phyloP scores from a whole-genome alignment of 768 basidiomycete genomes.

The Leucosporidium yakuticum region DNA sequence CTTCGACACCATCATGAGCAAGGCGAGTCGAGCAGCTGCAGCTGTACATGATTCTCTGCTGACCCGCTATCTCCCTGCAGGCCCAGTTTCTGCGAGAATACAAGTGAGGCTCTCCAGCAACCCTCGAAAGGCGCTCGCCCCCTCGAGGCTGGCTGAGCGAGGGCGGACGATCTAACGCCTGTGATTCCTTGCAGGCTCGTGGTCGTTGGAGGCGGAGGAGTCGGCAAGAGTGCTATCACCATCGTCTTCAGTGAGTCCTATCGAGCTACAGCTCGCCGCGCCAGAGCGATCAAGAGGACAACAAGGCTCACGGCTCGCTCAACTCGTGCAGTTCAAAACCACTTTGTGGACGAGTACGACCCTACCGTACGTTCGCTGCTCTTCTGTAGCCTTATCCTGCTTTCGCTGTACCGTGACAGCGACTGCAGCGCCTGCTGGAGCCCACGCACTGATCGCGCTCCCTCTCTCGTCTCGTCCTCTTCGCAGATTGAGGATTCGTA shows the following conservation, averaged over 20 bases:
- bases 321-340: neutral
- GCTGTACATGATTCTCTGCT: neutral
- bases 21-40: too few relatives aligned
- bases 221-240: conserved; percentile 43
- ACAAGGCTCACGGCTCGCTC: too few relatives aligned
- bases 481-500: conserved; percentile 77
- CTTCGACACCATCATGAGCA: too few relatives aligned
- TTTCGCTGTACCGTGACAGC: neutral
- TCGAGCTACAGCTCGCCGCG: neutral
- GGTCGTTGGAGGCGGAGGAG: conserved; percentile 95
- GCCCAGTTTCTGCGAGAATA: conserved; percentile 73
- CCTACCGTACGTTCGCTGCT: conserved; percentile 44
- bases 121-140: too few relatives aligned
- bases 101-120: conserved; percentile 48
- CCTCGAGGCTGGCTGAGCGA: too few relatives aligned
- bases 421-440: neutral
- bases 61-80: neutral
- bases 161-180: too few relatives aligned
- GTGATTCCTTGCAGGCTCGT: conserved; percentile 52
- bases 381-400: too few relatives aligned
- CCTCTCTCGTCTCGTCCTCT: neutral
- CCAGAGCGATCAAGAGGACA: too few relatives aligned
- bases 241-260: conserved; percentile 48
- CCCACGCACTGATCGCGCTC: neutral
- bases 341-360: conserved; percentile 41